Evolutionary conservation across 2,329 filamentous ascomycete species (phyloP).

Genomic region (Fonsecaea nubica): DNA sequence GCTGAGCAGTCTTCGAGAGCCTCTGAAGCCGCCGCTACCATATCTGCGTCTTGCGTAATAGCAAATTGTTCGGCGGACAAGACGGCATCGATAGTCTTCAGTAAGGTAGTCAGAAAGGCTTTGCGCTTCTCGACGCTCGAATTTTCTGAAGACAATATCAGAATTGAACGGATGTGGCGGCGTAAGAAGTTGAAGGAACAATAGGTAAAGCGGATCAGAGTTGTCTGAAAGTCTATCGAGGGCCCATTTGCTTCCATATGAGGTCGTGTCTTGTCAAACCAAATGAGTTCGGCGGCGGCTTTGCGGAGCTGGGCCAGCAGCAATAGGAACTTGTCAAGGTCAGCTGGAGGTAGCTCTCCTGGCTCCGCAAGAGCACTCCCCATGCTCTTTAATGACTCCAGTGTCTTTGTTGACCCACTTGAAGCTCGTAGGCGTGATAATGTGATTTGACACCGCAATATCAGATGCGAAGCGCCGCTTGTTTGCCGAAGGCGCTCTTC

Average conservation of each 20-base stretch:
- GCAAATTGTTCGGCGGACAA: constrained; percentile 24
- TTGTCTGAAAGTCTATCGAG: constrained; percentile 1
- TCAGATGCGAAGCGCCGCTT: background rate
- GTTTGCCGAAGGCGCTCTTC: constrained; percentile 20
- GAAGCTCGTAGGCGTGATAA: constrained; percentile 17
- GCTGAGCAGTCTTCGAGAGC: constrained; percentile 34
- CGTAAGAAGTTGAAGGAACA: constrained; percentile 18
- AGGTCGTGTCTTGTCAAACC: background rate
- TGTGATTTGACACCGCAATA: constrained; percentile 22
- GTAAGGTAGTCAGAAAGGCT: constrained; percentile 20
- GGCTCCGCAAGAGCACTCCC: constrained; percentile 8
- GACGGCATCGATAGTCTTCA: constrained; percentile 30
- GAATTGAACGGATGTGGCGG: constrained; percentile 1
- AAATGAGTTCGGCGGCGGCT: constrained; percentile 16
- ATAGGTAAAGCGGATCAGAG: constrained; percentile 15
- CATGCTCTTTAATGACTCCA: constrained; percentile 12
- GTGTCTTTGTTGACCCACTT: background rate
- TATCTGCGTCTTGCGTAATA: constrained; percentile 10
- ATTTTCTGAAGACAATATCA: constrained; percentile 4
- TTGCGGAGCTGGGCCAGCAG: constrained; percentile 29
- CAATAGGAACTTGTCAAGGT: constrained; percentile 25
- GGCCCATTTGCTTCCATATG: background rate
- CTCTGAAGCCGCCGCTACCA: constrained; percentile 11
- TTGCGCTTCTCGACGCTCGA: background rate
- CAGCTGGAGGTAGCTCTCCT: constrained; percentile 4